phyloP scores from a whole-genome alignment of 495 filamentous ascomycete species.

The Aspergillus carlsbadensis region DNA sequence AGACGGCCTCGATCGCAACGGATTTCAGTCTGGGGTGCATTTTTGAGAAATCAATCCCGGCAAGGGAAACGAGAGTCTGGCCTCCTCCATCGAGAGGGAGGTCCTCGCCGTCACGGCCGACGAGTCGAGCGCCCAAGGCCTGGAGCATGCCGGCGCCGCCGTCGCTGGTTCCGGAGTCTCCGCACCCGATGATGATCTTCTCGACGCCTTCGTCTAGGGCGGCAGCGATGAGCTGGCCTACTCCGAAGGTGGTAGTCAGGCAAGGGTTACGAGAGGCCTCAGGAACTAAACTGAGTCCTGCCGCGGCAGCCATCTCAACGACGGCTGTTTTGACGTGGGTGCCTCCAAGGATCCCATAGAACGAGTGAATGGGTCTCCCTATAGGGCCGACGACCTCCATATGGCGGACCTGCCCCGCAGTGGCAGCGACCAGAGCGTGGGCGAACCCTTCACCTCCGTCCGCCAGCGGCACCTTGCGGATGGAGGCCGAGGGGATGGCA shows the following conservation, averaged over 20 bases:
- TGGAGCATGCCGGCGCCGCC: slow-evolving; percentile 14
- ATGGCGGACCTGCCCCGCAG: not conserved
- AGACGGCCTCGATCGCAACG: slow-evolving; percentile 9
- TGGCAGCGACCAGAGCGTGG: slow-evolving; percentile 4
- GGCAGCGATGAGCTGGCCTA: slow-evolving; percentile 10
- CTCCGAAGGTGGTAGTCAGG: slow-evolving; percentile 11
- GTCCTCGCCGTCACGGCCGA: not conserved
- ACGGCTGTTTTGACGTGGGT: slow-evolving; percentile 6
- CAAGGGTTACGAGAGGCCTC: slow-evolving; percentile 9
- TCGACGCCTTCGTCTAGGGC: slow-evolving; percentile 11
- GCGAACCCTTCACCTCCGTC: slow-evolving; percentile 14
- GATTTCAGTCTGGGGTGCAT: slow-evolving; percentile 7
- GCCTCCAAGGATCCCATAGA: slow-evolving; percentile 10
- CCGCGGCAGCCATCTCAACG: slow-evolving; percentile 12
- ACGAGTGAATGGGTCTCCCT: slow-evolving; percentile 1
- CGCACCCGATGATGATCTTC: slow-evolving; percentile 13
- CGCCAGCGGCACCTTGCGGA: slow-evolving; percentile 10
- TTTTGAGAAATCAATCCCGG: not conserved
- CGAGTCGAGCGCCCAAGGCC: slow-evolving; percentile 4
- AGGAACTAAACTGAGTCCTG: slow-evolving; percentile 10
- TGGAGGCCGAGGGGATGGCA: not conserved
- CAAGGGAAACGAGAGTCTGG: slow-evolving; percentile 1
- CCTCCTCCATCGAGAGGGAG: slow-evolving; percentile 5
- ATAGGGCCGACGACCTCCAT: not conserved
- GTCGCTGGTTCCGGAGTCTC: slow-evolving; percentile 14